Conservation (phyloP, 2,329 filamentous ascomycete genomes). For the Curvularia verruculosa region DNA sequence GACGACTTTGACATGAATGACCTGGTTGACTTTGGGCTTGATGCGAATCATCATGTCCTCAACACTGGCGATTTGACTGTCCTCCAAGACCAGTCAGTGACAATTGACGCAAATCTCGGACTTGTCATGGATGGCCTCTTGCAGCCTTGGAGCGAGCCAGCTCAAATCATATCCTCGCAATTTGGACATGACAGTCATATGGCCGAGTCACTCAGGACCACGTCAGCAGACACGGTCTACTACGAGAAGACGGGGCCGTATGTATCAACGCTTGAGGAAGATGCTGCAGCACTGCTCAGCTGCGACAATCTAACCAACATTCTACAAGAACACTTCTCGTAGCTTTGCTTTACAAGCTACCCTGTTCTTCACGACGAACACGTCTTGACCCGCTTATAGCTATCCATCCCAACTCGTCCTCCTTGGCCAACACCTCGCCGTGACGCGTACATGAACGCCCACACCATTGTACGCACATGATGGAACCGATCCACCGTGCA, state of each 20-base stretch:
- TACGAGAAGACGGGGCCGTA: slow-evolving; percentile 8
- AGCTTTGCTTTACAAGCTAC: background rate
- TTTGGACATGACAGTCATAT: slow-evolving; percentile 4
- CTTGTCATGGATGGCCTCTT: slow-evolving; percentile 23
- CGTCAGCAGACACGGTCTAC: background rate
- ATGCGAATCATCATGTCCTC: slow-evolving; percentile 13
- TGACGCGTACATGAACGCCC: background rate
- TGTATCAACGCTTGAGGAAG: slow-evolving; percentile 25
- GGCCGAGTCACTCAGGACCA: slow-evolving; percentile 3
- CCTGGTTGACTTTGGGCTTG: slow-evolving; percentile 30
- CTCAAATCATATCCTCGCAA: background rate
- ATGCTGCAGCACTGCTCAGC: slow-evolving; percentile 22
- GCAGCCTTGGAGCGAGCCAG: slow-evolving; percentile 18
- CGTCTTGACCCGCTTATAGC: background rate
- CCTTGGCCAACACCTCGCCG: background rate
- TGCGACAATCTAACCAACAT: slow-evolving; percentile 1
- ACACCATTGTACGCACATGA: background rate
- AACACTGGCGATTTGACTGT: slow-evolving; percentile 14
- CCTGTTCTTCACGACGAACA: background rate
- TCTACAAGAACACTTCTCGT: background rate
- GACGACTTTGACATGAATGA: slow-evolving; percentile 38
- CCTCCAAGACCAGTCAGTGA: slow-evolving; percentile 11
- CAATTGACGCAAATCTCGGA: slow-evolving; percentile 22
- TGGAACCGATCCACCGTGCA: background rate
- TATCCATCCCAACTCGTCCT: background rate